Evolutionary conservation across 371 early-diverging fungal species (phyloP).

Genomic region (Dinochytrium kinnereticum): DNA sequence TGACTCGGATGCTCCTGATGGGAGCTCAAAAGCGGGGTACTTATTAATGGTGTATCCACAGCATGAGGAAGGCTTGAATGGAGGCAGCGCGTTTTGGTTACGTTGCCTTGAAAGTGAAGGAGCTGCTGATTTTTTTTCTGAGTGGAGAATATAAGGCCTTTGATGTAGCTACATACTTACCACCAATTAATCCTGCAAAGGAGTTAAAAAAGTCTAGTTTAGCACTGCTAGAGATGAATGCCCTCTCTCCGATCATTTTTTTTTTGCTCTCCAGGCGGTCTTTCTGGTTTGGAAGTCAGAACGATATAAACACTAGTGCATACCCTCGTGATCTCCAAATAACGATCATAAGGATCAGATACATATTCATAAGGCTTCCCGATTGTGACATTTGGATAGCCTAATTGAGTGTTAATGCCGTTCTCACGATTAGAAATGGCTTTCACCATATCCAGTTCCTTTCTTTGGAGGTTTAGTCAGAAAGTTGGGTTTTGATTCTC

Average conservation of each 20-base stretch:
- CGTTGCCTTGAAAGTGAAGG: constrained; percentile 5
- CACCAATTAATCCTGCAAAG: constrained; percentile 40
- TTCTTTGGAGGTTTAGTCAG: constrained; percentile 51
- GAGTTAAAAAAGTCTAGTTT: constrained; percentile 46
- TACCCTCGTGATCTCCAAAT: constrained; percentile 15
- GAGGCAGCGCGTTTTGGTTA: constrained; percentile 17
- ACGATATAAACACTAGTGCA: not conserved
- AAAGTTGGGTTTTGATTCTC: constrained; percentile 47
- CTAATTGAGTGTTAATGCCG: constrained; percentile 17
- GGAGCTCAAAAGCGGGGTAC: constrained; percentile 50
- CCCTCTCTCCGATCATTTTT: constrained; percentile 48
- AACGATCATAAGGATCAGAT: constrained; percentile 47
- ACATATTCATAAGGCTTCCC: constrained; percentile 49
- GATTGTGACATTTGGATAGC: constrained; percentile 53
- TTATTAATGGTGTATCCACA: constrained; percentile 53
- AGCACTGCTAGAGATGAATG: constrained; percentile 47
- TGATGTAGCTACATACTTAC: not conserved
- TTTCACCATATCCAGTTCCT: constrained; percentile 52
- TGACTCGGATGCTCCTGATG: constrained; percentile 20
- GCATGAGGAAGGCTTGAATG: constrained; percentile 51
- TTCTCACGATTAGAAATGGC: not conserved
- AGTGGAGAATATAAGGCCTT: not conserved
- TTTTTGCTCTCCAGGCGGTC: constrained; percentile 43
- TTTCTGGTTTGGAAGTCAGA: constrained; percentile 28
- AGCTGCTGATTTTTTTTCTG: not conserved